Conservation (phyloP, 2,329 filamentous ascomycete genomes). For the Massarina eburnea region DNA sequence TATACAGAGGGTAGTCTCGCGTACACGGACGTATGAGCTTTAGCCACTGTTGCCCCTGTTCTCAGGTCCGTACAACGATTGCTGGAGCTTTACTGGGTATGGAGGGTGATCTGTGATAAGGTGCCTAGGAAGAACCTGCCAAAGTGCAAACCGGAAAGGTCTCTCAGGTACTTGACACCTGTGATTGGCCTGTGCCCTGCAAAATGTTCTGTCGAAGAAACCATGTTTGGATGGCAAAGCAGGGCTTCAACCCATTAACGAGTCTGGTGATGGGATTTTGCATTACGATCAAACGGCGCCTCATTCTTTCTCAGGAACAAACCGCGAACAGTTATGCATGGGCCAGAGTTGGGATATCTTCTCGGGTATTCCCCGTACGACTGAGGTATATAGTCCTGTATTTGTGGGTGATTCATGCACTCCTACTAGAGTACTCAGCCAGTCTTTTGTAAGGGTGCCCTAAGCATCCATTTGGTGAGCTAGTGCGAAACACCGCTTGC, state of each 20-base stretch:
- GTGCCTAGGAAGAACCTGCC: neutral
- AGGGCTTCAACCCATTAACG: no score
- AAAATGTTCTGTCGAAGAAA: neutral
- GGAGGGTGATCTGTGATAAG: neutral
- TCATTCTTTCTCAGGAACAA: neutral
- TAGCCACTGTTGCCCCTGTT: neutral
- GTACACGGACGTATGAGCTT: neutral
- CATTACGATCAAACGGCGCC: neutral
- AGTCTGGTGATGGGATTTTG: neutral
- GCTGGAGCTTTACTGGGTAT: neutral
- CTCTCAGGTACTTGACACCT: neutral
- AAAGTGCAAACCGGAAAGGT: neutral
- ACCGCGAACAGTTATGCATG: neutral
- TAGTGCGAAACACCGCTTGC: neutral
- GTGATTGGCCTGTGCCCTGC: neutral
- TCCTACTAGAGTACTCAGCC: neutral
- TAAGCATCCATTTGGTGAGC: neutral
- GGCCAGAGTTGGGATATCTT: neutral
- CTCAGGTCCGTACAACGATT: neutral
- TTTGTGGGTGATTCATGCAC: neutral
- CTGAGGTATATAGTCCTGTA: neutral
- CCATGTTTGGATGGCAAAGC: neutral
- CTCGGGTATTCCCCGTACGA: neutral
- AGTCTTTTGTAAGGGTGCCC: neutral
- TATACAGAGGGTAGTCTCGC: neutral